phyloP scores from a whole-genome alignment of 2,329 filamentous ascomycete genomes.

The Fusarium fujikuroi region DNA sequence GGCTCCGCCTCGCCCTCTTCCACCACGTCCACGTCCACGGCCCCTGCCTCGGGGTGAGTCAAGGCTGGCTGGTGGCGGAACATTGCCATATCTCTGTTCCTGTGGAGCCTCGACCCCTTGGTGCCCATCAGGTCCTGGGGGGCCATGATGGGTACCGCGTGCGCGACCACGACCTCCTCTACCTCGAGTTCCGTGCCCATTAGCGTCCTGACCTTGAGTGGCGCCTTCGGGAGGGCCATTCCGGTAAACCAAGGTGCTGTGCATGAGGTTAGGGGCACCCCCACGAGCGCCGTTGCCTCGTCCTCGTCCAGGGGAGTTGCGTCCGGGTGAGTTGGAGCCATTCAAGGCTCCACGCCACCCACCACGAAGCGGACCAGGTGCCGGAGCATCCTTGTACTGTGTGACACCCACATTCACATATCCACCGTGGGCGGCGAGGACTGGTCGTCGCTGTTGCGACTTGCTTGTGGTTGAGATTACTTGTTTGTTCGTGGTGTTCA shows the following conservation, averaged over 20 bases:
- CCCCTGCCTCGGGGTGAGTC: slow-evolving; percentile 57
- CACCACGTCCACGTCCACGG: slow-evolving; percentile 54
- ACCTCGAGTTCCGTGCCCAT: slow-evolving; percentile 41
- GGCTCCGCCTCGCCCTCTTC: slow-evolving; percentile 51
- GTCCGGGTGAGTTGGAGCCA: slow-evolving; percentile 55
- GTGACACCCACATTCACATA: slow-evolving; percentile 66
- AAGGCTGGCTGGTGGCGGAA: slow-evolving; percentile 69
- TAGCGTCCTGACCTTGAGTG: slow-evolving; percentile 43
- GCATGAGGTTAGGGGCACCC: slow-evolving; percentile 57
- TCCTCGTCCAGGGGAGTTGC: slow-evolving; percentile 53
- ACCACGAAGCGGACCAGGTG: slow-evolving; percentile 65
- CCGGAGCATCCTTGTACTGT: slow-evolving; percentile 69
- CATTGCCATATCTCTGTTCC: slow-evolving; percentile 60
- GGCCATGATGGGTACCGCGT: slow-evolving; percentile 43
- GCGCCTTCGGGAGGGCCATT: slow-evolving; percentile 49
- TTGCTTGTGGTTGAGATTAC: slow-evolving; percentile 73
- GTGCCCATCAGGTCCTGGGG: slow-evolving; percentile 32
- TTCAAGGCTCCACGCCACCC: slow-evolving; percentile 68
- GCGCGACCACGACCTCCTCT: slow-evolving; percentile 49
- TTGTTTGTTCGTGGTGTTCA: slow-evolving; percentile 88
- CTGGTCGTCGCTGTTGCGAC: slow-evolving; percentile 61
- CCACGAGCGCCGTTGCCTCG: slow-evolving; percentile 52
- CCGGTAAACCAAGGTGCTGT: slow-evolving; percentile 65
- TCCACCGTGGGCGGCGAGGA: slow-evolving; percentile 61
- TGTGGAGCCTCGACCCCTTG: slow-evolving; percentile 21